Evolutionary conservation across 2,329 filamentous ascomycete genomes (phyloP), one percentile per base, ranked within the genome.

Genomic region (Cladorrhinum sp.): DNA sequence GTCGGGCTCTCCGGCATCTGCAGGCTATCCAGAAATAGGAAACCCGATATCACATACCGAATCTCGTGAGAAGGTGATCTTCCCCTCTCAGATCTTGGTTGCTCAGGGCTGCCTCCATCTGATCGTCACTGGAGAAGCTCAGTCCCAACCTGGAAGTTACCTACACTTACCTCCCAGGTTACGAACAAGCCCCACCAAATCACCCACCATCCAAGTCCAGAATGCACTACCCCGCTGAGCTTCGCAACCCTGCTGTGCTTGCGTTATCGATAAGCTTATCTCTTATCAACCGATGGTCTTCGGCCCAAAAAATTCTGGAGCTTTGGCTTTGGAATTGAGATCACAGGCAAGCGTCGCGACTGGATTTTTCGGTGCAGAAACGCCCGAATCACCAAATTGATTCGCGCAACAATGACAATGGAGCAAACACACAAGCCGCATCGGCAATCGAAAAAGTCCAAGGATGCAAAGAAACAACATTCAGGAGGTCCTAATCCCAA

Each of bases 401-500:
- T 45, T 60, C 51, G 29, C 69, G 63, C 73, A 74, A 82, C 65
- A 74, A n/a, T n/a, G n/a, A 82, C 65, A 68, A 93, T 92, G 90
- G 90, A 93, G 64, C 93, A 97, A 79, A 76, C 83, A 50, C 92
- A 98, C 72, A 87, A 91, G 76, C 85, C 92, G 70, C 93, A 98
- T 81, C 84, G 93, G 71, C 87, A 91, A 71, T 79, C 87, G 27
- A 97, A 96, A 77, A 91, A 95, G 77, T 96, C 96, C 81, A 96
- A 96, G 81, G 77, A 71, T 64, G 91, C 93, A 77, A 96, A 96
- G 81, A 96, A 96, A 81, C 76, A 70, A 66, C 77, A 78, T 52
- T 75, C 86, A 49, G 87, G 85, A 73, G 86, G 53, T 3, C 81
- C 80, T 65, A 96, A 96, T 73, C 91, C 92, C 2, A 97, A 96